Percentiles rank a stretch among this genome's conserved stretches.
Conservation (phyloP, 1,284 basidiomycete genomes). For the Xerocomus minutiporus region DNA sequence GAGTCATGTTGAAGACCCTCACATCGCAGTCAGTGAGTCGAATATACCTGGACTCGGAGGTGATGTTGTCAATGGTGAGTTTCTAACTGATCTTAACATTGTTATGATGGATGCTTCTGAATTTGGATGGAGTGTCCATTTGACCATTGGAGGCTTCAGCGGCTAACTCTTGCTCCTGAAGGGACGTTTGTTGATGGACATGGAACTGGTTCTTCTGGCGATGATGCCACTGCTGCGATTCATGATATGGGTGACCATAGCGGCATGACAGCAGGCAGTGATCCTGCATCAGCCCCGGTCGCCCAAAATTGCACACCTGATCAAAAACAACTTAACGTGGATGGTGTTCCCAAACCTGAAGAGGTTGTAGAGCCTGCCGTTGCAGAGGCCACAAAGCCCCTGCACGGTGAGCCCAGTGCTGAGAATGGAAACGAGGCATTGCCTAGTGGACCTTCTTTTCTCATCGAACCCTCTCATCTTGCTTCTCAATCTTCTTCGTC, state of each 20-base stretch:
- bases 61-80: slow-evolving; percentile 44
- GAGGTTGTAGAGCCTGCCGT: slow-evolving; percentile 9
- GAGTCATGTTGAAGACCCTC: slow-evolving; percentile 41
- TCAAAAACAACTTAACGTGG: slow-evolving; percentile 13
- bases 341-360: slow-evolving; percentile 15
- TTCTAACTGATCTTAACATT: slow-evolving; percentile 33
- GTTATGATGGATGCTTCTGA: slow-evolving; percentile 30
- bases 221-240: slow-evolving; percentile 11
- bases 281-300: slow-evolving; percentile 10
- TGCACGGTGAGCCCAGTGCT: slow-evolving; percentile 12
- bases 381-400: slow-evolving; percentile 13
- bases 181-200: slow-evolving; percentile 25
- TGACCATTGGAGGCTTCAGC: slow-evolving; percentile 19
- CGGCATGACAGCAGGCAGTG: slow-evolving; percentile 9
- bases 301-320: slow-evolving; percentile 7
- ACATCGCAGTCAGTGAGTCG: slow-evolving; percentile 35
- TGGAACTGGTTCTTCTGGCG: slow-evolving; percentile 18
- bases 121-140: slow-evolving; percentile 28
- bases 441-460: slow-evolving; percentile 28
- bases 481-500: slow-evolving; percentile 32
- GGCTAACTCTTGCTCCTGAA: slow-evolving; percentile 27
- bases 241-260: slow-evolving; percentile 12
- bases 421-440: slow-evolving; percentile 20
- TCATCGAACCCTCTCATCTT: slow-evolving; percentile 23
- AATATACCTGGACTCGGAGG: slow-evolving; percentile 33